Evolutionary conservation across 352 stramenopile species (phyloP).

Genomic region (Phytophthora melonis): DNA sequence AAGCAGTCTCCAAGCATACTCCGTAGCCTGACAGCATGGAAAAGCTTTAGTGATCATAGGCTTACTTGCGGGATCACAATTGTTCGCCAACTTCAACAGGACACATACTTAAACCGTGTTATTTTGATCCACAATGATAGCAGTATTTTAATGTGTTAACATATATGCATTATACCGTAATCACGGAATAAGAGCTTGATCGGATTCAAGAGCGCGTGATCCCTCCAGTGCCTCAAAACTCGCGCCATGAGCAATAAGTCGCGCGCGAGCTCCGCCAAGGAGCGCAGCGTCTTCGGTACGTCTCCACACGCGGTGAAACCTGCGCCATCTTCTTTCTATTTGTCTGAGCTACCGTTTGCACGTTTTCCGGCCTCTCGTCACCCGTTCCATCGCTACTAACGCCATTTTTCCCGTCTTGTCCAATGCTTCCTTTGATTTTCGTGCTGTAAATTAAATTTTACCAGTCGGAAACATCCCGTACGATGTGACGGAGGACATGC

Average conservation of each 20-base stretch:
- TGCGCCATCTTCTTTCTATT: conserved; percentile 11
- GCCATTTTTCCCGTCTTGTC: conserved; percentile 16
- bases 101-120: no score
- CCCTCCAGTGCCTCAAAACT: conserved; percentile 23
- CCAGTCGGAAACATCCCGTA: conserved; percentile 91
- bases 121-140: no score
- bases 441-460: conserved; percentile 20
- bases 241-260: conserved; percentile 55
- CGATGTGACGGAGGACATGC: conserved; percentile 89
- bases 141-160: background rate
- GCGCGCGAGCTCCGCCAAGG: conserved; percentile 75
- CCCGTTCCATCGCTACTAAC: conserved; percentile 8
- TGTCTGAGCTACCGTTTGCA: conserved; percentile 5
- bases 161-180: no score
- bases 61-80: no score
- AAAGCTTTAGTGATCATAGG: no score
- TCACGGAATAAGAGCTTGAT: no score
- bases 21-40: no score
- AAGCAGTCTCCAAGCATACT: no score
- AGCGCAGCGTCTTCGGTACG: conserved; percentile 89
- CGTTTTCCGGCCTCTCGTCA: background rate
- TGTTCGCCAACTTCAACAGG: no score
- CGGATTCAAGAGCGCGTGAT: conserved; percentile 22
- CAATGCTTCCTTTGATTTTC: conserved; percentile 10
- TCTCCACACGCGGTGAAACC: conserved; percentile 5